Percentiles rank a stretch among this genome's conserved stretches.
Conservation (phyloP, 2,329 filamentous ascomycete species). For the Diaporthe helianthi region DNA sequence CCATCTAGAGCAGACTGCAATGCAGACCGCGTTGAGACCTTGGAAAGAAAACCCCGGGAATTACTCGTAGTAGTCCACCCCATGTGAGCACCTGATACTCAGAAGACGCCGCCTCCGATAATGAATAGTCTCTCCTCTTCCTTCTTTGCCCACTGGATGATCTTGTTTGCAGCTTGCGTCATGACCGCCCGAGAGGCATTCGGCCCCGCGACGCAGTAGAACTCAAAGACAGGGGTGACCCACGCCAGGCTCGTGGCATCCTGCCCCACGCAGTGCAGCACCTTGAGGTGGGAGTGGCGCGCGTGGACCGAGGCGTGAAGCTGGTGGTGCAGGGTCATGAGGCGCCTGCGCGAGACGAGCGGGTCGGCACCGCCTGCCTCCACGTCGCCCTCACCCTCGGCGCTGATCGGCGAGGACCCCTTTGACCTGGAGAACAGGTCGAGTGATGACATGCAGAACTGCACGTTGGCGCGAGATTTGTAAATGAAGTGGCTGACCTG, state of each 20-base stretch:
- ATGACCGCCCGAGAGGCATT: constrained; percentile 69
- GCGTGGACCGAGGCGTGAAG: constrained; percentile 87
- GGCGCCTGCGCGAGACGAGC: constrained; percentile 68
- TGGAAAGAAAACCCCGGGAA: not conserved
- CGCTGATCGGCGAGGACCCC: constrained; percentile 33
- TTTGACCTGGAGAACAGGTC: constrained; percentile 65
- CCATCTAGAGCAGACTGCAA: not conserved
- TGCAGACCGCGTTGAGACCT: not conserved
- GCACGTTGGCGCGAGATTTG: constrained; percentile 92
- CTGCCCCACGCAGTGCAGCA: constrained; percentile 79
- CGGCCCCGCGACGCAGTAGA: constrained; percentile 92
- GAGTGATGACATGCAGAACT: constrained; percentile 90
- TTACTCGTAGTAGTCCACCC: not conserved
- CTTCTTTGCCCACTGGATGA: constrained; percentile 88
- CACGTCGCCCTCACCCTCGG: not conserved
- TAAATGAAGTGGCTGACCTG: constrained; percentile 92
- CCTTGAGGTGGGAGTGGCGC: constrained; percentile 83
- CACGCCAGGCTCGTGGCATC: constrained; percentile 85
- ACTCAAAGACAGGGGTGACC: constrained; percentile 89
- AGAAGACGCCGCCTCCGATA: constrained; percentile 92
- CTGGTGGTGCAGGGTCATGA: constrained; percentile 85
- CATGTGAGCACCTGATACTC: constrained; percentile 31
- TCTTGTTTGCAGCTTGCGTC: constrained; percentile 84
- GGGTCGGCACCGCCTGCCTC: constrained; percentile 39
- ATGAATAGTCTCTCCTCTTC: constrained; percentile 97